Evolutionary conservation across 805 yeast genomes (phyloP), one percentile per base, ranked within the genome.

Genomic region (Candida coquimbonensis): DNA sequence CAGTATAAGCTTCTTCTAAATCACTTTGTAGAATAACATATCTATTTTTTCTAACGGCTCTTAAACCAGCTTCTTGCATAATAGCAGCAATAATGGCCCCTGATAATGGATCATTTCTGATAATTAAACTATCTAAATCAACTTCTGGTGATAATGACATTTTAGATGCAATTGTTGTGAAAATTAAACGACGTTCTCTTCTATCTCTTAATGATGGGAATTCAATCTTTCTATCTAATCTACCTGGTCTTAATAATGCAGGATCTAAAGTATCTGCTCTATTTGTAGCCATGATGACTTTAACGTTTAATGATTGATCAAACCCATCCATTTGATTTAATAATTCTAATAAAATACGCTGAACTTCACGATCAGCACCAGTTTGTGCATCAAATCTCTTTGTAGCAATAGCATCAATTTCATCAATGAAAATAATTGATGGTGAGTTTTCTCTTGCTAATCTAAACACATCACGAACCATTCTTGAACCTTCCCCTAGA

Each of bases 201-300:
- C 99, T 82, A 65, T 93, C 99, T 61, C 95, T 86, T 65, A 93
- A 74, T 19, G 88, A 81, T 42, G 99, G 99, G 68, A 93, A 95
- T 68, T 93, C 99, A 57, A 93, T 95, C 68, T 95, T 95, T 67
- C 99, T 80, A 68, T 93, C 99, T 65, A 93, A 77, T 72, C 99
- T 86, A 55, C 99, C 99, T 17, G 99, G 97, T 72, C 99, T 86
- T 66, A 93, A 78, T 56, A 93, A 74, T 12, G 99, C 99, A 5
- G 99, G 99, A 68, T 93, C 99, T 56, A 93, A 78, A 2, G 99
- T 93, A 64, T 93, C 99, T n/a, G 96, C 96, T 71, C 99, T 85
- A 69, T 93, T 93, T 12, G 99, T 93, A 37, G 99, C 99, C 99
- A 93, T 93, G 53, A 93, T 93, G 34, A 93, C 97, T 72, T 93